Base-by-base conservation (phyloP, 2,329 filamentous ascomycete genomes). In the Neopestalotiopsis rosae region DNA sequence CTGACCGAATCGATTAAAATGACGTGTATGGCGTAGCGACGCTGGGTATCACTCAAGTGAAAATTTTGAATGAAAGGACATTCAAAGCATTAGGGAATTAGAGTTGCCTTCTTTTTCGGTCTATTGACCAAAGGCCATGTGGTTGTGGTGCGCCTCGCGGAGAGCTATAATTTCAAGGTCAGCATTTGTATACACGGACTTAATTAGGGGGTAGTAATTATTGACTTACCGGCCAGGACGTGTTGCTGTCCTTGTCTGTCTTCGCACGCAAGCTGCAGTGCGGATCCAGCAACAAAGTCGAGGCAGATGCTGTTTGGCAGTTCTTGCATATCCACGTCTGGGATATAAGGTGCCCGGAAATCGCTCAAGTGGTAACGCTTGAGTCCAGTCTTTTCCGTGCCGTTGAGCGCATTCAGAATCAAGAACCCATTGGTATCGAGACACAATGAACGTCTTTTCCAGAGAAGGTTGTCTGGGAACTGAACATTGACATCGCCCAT, bases 401-500 rank as follows among this genome's bases (percentile, higher is more conserved):
- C 83, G 80, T 88, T 81, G 20, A 91, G 88, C 9, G 91, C 87
- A 57, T 91, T 93, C 71, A 99, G 87, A 69, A 97, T 91, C 52
- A 99, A 84, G 80, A 92, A 94, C 20, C 95, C 96, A 70, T 92
- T 87, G 9, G 90, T 89, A 79, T 98, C 95, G 68, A 99, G 89
- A 72, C 92, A 92, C 81, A 98, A 90, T 76, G 92, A 94, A 70
- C 96, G 90, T 67, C 95, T 92, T 84, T 98, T 99, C 96, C 96
- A 99, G 13, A 99, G 87, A 61, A 99, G 86, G 67, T 94, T 97
- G 78, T 98, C 95, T 0, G 96, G 96, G 78, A 99, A 98, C 79
- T 99, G 96, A 12, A 98, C 93, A 75, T 99, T 98, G 71, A 99
- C 91, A 76, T 98, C 94, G 63, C 95, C 94, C 79, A 97, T 88